Percentiles rank a stretch among this genome's conserved stretches.
phyloP scores from a whole-genome alignment of 208 protist species.

The Trypanosoma scelopori region DNA sequence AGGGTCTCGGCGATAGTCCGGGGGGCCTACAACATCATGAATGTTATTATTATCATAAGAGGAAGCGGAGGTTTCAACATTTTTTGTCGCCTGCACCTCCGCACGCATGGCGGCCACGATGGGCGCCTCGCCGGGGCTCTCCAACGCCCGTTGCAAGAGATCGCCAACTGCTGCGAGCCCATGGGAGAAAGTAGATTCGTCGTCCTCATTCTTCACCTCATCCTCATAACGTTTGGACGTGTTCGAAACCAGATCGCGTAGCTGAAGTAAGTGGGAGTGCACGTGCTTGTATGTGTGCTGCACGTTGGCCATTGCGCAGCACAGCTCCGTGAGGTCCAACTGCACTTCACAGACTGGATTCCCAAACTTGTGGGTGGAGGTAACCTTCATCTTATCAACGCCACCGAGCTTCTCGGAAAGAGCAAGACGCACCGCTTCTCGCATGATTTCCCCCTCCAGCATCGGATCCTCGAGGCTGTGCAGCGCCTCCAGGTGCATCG shows the following conservation, averaged over 20 bases:
- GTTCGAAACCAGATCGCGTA: conserved; percentile 40
- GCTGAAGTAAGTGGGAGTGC: conserved; percentile 30
- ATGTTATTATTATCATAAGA: conserved; percentile 7
- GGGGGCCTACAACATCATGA: not conserved
- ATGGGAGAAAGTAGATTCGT: not conserved
- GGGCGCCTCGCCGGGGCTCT: conserved; percentile 27
- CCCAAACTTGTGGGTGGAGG: conserved; percentile 14
- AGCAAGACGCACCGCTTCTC: conserved; percentile 59
- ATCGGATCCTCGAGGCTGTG: conserved; percentile 49
- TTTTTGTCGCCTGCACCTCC: not conserved
- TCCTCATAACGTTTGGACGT: conserved; percentile 7
- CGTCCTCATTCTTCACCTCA: not conserved
- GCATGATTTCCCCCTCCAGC: conserved; percentile 63
- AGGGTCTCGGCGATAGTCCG: not conserved
- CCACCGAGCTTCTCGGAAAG: conserved; percentile 68
- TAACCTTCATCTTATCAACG: conserved; percentile 58
- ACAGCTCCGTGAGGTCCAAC: conserved; percentile 45
- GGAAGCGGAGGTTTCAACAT: not conserved
- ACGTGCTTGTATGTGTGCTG: conserved; percentile 62
- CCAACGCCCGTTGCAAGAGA: conserved; percentile 33
- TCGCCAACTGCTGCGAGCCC: conserved; percentile 13
- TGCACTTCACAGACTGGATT: conserved; percentile 22
- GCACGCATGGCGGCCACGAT: conserved; percentile 31
- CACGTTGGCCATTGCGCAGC: conserved; percentile 49
- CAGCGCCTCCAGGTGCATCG: conserved; percentile 51